Percentiles rank a stretch among this genome's conserved stretches.
These are phyloP conservation scores for Cadophora luteo-olivacea DNA, from an alignment of 2,329 filamentous ascomycete species.

Conservation along the genomic window DNA sequence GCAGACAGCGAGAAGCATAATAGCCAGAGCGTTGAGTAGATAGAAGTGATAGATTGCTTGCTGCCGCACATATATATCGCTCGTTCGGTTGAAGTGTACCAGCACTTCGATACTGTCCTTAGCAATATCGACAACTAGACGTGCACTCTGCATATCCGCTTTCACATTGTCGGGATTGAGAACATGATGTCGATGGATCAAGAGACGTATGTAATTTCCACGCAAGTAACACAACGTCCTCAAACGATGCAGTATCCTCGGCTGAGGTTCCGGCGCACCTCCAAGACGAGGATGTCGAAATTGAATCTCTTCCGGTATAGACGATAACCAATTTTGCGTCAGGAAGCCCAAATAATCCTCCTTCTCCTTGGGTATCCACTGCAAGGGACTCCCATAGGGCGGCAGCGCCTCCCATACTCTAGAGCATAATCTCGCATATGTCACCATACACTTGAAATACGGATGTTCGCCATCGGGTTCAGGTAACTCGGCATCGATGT, in stretches of 20 bases:
- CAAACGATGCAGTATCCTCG: background rate
- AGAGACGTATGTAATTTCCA: background rate
- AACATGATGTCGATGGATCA: constrained; percentile 1
- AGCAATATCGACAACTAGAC: background rate
- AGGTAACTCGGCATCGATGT: background rate
- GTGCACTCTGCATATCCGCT: background rate
- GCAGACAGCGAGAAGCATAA: background rate
- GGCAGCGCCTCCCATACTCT: background rate
- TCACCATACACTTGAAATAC: constrained; percentile 2
- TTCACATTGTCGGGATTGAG: background rate
- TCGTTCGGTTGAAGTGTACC: background rate
- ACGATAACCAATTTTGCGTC: background rate
- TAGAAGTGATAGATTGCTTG: background rate
- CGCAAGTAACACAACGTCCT: background rate
- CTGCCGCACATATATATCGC: background rate
- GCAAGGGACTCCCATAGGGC: background rate
- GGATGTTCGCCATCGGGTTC: background rate
- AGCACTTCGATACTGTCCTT: background rate
- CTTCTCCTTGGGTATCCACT: background rate
- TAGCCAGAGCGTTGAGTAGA: background rate
- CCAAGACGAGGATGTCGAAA: background rate
- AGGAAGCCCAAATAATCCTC: background rate
- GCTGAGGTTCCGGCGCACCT: background rate
- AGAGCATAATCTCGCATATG: background rate
- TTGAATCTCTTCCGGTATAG: background rate